Evolutionary conservation across 306 rosid species (phyloP).

Genomic region (Coriaria nepalensis): DNA sequence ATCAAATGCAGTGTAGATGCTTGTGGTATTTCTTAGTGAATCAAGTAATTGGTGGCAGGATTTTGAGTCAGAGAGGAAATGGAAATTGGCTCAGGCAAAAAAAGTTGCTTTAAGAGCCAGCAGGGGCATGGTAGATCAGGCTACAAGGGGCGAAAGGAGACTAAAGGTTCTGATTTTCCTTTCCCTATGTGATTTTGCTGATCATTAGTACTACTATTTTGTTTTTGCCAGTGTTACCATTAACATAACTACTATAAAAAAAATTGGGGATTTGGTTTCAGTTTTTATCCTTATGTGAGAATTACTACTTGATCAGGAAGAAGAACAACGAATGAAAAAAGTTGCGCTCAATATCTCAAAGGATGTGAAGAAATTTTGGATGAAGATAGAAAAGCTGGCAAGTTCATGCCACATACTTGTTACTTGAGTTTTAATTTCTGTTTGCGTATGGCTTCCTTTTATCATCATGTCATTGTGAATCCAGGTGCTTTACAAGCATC

Average conservation of each 20-base stretch:
- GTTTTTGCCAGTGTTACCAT: neutral
- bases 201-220: neutral
- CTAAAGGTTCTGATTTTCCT: conserved; percentile 61
- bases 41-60: conserved; percentile 42
- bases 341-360: conserved; percentile 88
- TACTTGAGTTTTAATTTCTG: conserved; percentile 3
- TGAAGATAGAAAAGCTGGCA: conserved; percentile 92
- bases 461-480: conserved; percentile 16
- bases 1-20: neutral
- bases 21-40: conserved; percentile 13
- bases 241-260: neutral
- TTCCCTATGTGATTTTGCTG: conserved; percentile 10
- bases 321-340: conserved; percentile 82
- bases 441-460: conserved; percentile 8
- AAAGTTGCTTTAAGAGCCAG: conserved; percentile 87
- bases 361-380: conserved; percentile 97
- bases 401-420: conserved; percentile 14
- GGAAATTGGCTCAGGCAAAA: conserved; percentile 92
- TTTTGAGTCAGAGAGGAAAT: conserved; percentile 95
- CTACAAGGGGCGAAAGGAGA: conserved; percentile 94
- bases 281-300: conserved; percentile 4
- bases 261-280: neutral
- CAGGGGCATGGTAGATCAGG: conserved; percentile 95
- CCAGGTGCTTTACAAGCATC: conserved; percentile 97
- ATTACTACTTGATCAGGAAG: conserved; percentile 50